Base-by-base conservation (phyloP, 2,329 filamentous ascomycete genomes). In the Dactylellina drechsleri region DNA sequence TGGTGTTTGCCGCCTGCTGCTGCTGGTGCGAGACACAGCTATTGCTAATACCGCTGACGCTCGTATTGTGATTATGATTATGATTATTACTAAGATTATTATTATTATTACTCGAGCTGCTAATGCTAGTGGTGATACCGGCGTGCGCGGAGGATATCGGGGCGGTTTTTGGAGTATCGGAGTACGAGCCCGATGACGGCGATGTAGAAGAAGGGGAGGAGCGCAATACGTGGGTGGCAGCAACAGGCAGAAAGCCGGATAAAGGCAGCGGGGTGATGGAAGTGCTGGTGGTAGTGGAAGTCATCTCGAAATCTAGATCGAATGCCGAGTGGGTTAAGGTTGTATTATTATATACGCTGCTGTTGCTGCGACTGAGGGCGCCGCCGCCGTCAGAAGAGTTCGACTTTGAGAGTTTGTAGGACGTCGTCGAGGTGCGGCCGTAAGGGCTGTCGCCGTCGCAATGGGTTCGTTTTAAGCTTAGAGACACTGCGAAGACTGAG, bases 391-490 rank as follows among this genome's bases (percentile, higher is more conserved):
- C 57, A 13, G 58, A 58, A 16, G 58, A 58, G 43, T 58, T 52
- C 43, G 45, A 65, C 45, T 58, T 67, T 47, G 61, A 59, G 53
- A 75, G 16, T 67, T 75, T 75, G 71, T 58, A 75, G 71, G 71
- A 60, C 28, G 59, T 50, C 58, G 71, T 64, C 53, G 52, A 58
- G 52, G 64, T 75, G 52, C 71, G 71, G 43, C 71, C 71, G 61
- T 75, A 75, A 40, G 71, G 71, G 57, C 59, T 54, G 57, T 75
- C 71, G 71, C 71, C 71, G 71, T 75, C 71, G 71, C 71, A 75
- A 75, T 68, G 71, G 64, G 71, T 75, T 75, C 71, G 64, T 64
- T 75, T 75, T 68, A 75, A 68, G 64, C 71, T 75, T 75, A 64
- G 64, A 75, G 71, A 68, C 71, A 75, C 64, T 52, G 57, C 68